A percentile compares a stretch with the other conserved stretches of the same genome.
These are phyloP conservation scores for Climacium dendroides DNA, from an alignment of 225 moss, liverwort and hornwort species.

Conservation along the genomic window DNA sequence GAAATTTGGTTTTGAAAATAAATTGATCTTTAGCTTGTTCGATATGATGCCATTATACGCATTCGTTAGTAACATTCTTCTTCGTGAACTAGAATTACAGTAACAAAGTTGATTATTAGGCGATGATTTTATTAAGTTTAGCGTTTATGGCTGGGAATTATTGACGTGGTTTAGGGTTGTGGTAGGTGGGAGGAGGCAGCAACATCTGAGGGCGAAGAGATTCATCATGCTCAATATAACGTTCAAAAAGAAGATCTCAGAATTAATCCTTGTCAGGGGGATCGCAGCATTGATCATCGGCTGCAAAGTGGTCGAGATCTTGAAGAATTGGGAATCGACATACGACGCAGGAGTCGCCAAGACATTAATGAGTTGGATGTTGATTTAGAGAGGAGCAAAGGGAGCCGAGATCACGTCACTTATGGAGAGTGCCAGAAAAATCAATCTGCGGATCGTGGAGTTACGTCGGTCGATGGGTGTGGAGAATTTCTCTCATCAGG, in stretches of 20 bases:
- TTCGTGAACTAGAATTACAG: not conserved
- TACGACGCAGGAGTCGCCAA: not conserved
- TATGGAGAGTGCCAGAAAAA: constrained; percentile 40
- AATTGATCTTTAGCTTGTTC: not conserved
- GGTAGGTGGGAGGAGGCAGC: constrained; percentile 14
- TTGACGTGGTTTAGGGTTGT: not conserved
- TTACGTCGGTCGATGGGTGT: constrained; percentile 17
- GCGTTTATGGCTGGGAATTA: not conserved
- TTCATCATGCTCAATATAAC: not conserved
- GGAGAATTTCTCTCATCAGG: constrained; percentile 31
- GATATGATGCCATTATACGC: not conserved
- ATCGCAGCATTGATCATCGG: not conserved
- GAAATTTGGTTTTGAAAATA: not conserved
- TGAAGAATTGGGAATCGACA: not conserved
- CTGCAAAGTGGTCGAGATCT: not conserved
- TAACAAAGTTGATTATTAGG: not conserved
- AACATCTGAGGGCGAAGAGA: constrained; percentile 9
- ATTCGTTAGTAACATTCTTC: not conserved
- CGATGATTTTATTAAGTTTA: not conserved
- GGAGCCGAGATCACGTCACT: not conserved
- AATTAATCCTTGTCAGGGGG: not conserved
- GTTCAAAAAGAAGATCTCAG: not conserved
- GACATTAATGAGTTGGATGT: not conserved
- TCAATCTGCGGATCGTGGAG: constrained; percentile 3
- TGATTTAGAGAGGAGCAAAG: not conserved